A percentile compares a stretch with the other conserved stretches of the same genome.
Evolutionary conservation across 2,329 filamentous ascomycete species (phyloP).

Genomic region (Penicillium sp.): DNA sequence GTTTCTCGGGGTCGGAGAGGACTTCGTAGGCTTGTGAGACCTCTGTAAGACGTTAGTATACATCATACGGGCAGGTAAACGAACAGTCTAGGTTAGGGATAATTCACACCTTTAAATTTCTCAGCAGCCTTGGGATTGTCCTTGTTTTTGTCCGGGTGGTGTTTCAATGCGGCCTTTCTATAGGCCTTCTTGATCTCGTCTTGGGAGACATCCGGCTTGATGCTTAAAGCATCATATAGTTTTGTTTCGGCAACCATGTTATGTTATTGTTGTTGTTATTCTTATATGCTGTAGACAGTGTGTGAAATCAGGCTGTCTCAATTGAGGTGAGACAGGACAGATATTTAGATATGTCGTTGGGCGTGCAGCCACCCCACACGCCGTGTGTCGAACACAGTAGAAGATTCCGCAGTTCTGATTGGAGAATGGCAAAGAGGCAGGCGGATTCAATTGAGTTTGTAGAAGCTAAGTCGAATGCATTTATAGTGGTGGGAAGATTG

Average conservation of each 20-base stretch:
- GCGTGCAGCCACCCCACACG: conserved; percentile 2
- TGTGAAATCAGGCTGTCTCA: conserved; percentile 8
- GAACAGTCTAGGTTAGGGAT: background rate
- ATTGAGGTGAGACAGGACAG: conserved; percentile 13
- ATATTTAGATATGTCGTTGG: background rate
- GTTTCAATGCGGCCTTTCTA: conserved; percentile 80
- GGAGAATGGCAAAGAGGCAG: conserved; percentile 1
- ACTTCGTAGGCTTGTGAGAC: conserved; percentile 98
- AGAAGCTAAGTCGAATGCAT: background rate
- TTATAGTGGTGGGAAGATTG: background rate
- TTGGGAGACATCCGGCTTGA: conserved; percentile 76
- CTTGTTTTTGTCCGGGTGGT: conserved; percentile 97
- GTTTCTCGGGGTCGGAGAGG: conserved; percentile 92
- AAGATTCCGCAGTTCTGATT: conserved; percentile 25
- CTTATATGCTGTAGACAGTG: background rate
- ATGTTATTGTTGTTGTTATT: conserved; percentile 16
- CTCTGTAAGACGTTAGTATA: conserved; percentile 48
- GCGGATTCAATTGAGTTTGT: background rate
- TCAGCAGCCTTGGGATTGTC: conserved; percentile 79
- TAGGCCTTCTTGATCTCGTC: conserved; percentile 96
- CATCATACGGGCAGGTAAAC: background rate
- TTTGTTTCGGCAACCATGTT: conserved; percentile 93
- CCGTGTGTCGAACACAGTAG: conserved; percentile 29
- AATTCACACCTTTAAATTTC: conserved; percentile 74
- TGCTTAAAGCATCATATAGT: conserved; percentile 80